A percentile compares a stretch with the other conserved stretches of the same genome.
Conservation (phyloP, 2,329 filamentous ascomycete species). For the Fusarium hostae region DNA sequence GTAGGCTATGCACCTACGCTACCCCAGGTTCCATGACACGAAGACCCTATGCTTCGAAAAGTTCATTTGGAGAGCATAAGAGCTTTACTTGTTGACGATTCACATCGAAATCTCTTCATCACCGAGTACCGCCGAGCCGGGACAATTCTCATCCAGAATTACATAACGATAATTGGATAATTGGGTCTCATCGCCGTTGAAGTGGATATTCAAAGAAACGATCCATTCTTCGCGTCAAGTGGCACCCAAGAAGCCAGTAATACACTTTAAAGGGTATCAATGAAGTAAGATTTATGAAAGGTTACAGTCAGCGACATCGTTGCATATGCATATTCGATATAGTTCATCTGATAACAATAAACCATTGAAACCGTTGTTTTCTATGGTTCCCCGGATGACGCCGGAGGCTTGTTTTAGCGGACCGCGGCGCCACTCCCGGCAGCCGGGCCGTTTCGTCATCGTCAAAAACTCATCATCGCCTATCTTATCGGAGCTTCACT, state of each 20-base stretch:
- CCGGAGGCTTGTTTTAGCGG: background rate
- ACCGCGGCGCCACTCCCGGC: background rate
- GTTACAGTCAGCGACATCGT: background rate
- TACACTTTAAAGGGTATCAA: no score
- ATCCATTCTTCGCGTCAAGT: background rate
- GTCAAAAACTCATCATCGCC: background rate
- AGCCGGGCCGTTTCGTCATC: background rate
- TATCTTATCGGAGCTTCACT: background rate
- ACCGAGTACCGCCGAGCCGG: constrained; percentile 23
- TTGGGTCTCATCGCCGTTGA: background rate
- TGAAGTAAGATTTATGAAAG: rapidly evolving
- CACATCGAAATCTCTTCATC: background rate
- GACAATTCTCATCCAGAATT: background rate
- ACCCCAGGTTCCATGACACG: background rate
- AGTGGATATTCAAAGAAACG: background rate
- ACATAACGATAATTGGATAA: constrained; percentile 15
- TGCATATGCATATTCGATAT: background rate
- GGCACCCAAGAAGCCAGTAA: background rate
- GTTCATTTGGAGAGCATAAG: rapidly evolving
- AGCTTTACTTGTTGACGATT: background rate
- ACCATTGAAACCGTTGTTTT: background rate
- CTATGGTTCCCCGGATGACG: background rate
- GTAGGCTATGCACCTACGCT: background rate
- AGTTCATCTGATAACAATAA: background rate
- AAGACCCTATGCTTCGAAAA: background rate